Conservation (phyloP, 192 early-diverging fungal genomes). For the Entomortierella chlamydospora region DNA sequence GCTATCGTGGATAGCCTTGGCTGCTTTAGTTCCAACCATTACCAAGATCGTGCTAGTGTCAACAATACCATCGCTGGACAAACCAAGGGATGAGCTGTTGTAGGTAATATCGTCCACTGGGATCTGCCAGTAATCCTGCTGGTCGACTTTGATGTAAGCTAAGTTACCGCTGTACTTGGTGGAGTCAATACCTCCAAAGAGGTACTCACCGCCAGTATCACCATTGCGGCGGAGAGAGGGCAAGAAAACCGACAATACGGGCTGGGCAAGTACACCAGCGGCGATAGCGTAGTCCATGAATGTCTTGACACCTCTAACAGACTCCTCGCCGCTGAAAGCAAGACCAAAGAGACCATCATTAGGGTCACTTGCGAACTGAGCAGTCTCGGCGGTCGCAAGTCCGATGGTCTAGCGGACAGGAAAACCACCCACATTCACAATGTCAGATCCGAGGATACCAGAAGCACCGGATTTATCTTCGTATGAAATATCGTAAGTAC, state of each 20-base stretch:
- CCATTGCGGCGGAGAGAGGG: slow-evolving; percentile 37
- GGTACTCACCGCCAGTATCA: slow-evolving; percentile 21
- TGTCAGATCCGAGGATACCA: slow-evolving; percentile 60
- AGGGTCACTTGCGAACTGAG: slow-evolving; percentile 61
- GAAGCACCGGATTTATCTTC: slow-evolving; percentile 66
- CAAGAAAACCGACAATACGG: slow-evolving; percentile 72
- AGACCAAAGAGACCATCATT: slow-evolving; percentile 77
- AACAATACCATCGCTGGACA: slow-evolving; percentile 56
- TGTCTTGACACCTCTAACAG: slow-evolving; percentile 57
- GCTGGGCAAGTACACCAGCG: slow-evolving; percentile 61
- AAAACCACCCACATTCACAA: slow-evolving; percentile 68
- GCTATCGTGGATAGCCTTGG: too few species aligned
- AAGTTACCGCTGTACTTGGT: slow-evolving; percentile 59
- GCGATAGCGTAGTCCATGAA: slow-evolving; percentile 69
- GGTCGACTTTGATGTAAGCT: slow-evolving; percentile 62
- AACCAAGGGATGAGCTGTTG: slow-evolving; percentile 47
- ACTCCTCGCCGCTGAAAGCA: slow-evolving; percentile 61
- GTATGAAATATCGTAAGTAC: slow-evolving; percentile 68
- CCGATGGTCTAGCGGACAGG: slow-evolving; percentile 69
- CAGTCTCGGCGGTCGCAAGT: slow-evolving; percentile 65
- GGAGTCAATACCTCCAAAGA: slow-evolving; percentile 67
- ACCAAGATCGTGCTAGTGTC: slow-evolving; percentile 76
- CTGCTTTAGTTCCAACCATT: slow-evolving; percentile 60
- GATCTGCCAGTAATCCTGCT: slow-evolving; percentile 69
- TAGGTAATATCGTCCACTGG: slow-evolving; percentile 57